Evolutionary conservation across 352 stramenopile species (phyloP).

Genomic region (Phytophthora niederhauseri): DNA sequence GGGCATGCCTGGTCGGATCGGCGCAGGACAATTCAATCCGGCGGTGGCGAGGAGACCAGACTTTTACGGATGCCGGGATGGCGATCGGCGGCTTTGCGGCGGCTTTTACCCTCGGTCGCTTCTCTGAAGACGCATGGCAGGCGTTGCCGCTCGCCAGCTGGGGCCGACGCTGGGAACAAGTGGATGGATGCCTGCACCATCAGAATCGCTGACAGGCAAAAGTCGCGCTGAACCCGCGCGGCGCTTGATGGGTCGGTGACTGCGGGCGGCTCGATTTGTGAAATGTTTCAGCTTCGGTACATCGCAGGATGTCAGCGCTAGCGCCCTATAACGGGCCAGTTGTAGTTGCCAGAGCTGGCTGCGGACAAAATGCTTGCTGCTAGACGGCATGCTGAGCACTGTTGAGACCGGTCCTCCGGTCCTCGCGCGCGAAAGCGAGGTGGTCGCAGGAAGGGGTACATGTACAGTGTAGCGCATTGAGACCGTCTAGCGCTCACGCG

Average conservation of each 20-base stretch:
- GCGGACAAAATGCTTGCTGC: background rate
- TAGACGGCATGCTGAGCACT: background rate
- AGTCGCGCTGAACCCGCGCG: background rate
- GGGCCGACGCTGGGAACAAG: background rate
- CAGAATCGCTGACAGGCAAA: slow-evolving; percentile 13
- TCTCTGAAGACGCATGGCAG: slow-evolving; percentile 20
- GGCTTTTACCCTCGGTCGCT: slow-evolving; percentile 17
- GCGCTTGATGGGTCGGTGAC: slow-evolving; percentile 17
- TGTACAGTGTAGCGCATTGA: background rate
- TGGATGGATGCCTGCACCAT: slow-evolving; percentile 17
- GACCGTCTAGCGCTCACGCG: background rate
- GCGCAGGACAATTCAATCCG: slow-evolving; percentile 11
- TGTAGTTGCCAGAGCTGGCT: background rate
- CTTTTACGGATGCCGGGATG: slow-evolving; percentile 28
- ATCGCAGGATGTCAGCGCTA: slow-evolving; percentile 11
- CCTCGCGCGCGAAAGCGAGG: background rate
- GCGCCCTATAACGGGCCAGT: background rate
- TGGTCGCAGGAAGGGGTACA: background rate
- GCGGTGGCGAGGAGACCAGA: slow-evolving; percentile 30
- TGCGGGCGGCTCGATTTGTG: slow-evolving; percentile 26
- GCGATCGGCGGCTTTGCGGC: slow-evolving; percentile 23
- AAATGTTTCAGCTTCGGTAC: slow-evolving; percentile 11
- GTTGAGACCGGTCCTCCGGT: background rate
- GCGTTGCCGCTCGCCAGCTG: background rate
- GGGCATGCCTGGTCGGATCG: background rate